Evolutionary conservation across 2,329 filamentous ascomycete species (phyloP), one percentile per base, ranked within the genome.

Genomic region (Cordyceps farinosa): DNA sequence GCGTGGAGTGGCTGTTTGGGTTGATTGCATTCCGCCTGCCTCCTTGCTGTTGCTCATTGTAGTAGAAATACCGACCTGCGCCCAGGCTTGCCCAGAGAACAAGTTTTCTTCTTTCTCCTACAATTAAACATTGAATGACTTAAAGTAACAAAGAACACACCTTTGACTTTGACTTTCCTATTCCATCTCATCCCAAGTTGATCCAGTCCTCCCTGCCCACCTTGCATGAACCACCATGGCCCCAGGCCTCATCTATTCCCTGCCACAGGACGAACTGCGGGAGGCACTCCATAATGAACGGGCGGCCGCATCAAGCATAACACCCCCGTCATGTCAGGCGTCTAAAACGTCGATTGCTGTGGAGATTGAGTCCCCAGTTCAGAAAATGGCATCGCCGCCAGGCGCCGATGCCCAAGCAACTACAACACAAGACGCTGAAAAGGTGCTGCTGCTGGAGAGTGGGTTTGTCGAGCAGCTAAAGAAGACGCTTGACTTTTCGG

Each of bases 191-290:
- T n/a, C 22, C 11, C 11, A 6, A 29, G 17, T 30, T 17, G 15
- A 22, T 5, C 17, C 38, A 22, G 22, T 22, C 22, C 22, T 22
- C 22, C 22, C 22, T 22, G 22, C 11, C 40, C 5, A 9, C 17
- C 40, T 44, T 60, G 29, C 48, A 52, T 40, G 36, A 44, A 62
- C 5, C 29, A 47, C 30, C 6, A 61, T 61, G 58, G 48, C 50
- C n/a, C 58, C 58, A 29, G 58, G 58, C 7, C 48, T 61, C 58
- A 45, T 61, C 50, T 22, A 27, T 29, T n/a, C 38, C 42, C 51
- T 48, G 50, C 17, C 59, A 30, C 32, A 15, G 17, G 40, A 30
- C 30, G 59, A 62, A n/a, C 11, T 29, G 27, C 42, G 17, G 38
- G n/a, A 45, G 36, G 45, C 15, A 17, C 30, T 45, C 30, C 59